A percentile compares a stretch with the other conserved stretches of the same genome.
Conservation (phyloP, 2,329 filamentous ascomycete genomes). For the Arthrobotrys sinensis region DNA sequence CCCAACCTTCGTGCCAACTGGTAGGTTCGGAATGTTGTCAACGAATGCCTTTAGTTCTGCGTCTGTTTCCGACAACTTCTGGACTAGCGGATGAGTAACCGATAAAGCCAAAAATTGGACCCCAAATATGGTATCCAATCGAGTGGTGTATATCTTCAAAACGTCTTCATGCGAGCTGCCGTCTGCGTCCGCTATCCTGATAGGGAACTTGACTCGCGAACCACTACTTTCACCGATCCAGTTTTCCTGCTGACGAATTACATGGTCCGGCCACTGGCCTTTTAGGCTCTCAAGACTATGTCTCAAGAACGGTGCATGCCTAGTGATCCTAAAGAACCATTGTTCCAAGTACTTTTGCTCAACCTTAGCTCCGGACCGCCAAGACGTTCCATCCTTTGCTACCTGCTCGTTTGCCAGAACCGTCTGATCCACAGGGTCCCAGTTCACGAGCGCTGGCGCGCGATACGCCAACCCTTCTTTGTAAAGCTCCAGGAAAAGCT, state of each 20-base stretch:
- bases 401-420: conserved; percentile 95
- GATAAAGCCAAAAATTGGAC: conserved; percentile 88
- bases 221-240: conserved; percentile 88
- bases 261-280: conserved; percentile 84
- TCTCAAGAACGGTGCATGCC: conserved; percentile 80
- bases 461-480: conserved; percentile 84
- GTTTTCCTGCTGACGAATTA: conserved; percentile 85
- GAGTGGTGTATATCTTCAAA: conserved; percentile 82
- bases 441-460: conserved; percentile 87
- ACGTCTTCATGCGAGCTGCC: conserved; percentile 69
- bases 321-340: conserved; percentile 90
- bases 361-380: conserved; percentile 88
- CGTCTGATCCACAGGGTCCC: conserved; percentile 89
- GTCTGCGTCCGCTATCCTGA: conserved; percentile 65
- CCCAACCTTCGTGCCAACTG: conserved; percentile 71
- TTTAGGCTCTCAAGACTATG: conserved; percentile 78
- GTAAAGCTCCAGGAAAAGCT: conserved; percentile 83
- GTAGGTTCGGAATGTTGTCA: conserved; percentile 71
- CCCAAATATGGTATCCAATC: conserved; percentile 88
- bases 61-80: conserved; percentile 74
- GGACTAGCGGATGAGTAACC: conserved; percentile 79
- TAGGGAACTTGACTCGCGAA: conserved; percentile 78
- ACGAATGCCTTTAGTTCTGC: conserved; percentile 78
- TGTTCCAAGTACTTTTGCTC: conserved; percentile 85
- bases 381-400: conserved; percentile 86